Conservation (phyloP, 495 filamentous ascomycete genomes). For the Penicillium ochrochloron region DNA sequence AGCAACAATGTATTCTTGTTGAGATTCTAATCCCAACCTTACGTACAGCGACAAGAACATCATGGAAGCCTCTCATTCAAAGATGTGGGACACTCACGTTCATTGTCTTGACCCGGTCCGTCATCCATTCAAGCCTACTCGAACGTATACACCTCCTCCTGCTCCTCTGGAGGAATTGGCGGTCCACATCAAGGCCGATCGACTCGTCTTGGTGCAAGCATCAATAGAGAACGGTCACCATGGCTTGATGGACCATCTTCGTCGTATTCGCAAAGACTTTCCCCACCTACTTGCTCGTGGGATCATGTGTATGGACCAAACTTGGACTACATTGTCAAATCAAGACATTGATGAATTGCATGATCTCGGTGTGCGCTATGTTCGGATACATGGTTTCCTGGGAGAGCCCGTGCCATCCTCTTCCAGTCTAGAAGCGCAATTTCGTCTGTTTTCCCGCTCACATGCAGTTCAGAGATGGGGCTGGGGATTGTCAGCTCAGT, state of each 20-base stretch:
- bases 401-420: neutral
- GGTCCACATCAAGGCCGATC: neutral
- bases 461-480: slow-evolving; percentile 15
- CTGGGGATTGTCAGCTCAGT: slow-evolving; percentile 25
- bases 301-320: slow-evolving; percentile 25
- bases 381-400: slow-evolving; percentile 21
- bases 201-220: slow-evolving; percentile 28
- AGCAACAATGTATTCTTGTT: neutral
- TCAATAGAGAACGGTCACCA: slow-evolving; percentile 24
- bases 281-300: slow-evolving; percentile 23
- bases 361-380: slow-evolving; percentile 18
- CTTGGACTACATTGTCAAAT: slow-evolving; percentile 8
- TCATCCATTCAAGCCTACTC: slow-evolving; percentile 28
- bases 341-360: slow-evolving; percentile 20
- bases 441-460: slow-evolving; percentile 18
- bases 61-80: neutral
- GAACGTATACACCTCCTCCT: slow-evolving; percentile 27
- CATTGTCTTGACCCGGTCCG: slow-evolving; percentile 26
- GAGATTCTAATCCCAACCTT: neutral
- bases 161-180: slow-evolving; percentile 21
- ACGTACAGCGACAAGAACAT: neutral
- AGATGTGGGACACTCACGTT: slow-evolving; percentile 29
- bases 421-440: slow-evolving; percentile 8
- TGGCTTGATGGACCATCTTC: slow-evolving; percentile 23
- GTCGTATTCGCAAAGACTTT: slow-evolving; percentile 21